phyloP scores from a whole-genome alignment of 192 early-diverging fungal genomes.

The Phlyctochytrium planicorne region DNA sequence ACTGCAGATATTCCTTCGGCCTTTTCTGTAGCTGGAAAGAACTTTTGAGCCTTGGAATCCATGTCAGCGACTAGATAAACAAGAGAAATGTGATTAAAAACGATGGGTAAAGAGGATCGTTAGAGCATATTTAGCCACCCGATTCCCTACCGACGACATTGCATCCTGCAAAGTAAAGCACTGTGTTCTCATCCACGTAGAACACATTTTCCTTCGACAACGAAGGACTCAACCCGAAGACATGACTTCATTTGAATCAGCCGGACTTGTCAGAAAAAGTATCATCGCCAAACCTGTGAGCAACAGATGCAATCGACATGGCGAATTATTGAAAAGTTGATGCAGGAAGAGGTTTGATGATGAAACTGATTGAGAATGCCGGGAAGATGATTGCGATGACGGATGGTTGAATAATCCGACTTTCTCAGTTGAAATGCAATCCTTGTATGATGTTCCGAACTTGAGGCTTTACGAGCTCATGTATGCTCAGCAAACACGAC shows the following conservation, averaged over 20 bases:
- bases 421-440: no score
- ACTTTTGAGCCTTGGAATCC: conserved; percentile 46
- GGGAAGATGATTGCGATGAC: no score
- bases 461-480: no score
- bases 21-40: conserved; percentile 37
- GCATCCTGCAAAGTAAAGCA: conserved; percentile 49
- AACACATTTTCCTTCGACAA: conserved; percentile 40
- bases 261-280: background rate
- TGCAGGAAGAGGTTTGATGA: no score
- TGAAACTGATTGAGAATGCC: no score
- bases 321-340: no score
- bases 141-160: conserved; percentile 42
- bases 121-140: background rate
- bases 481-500: no score
- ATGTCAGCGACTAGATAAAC: conserved; percentile 39
- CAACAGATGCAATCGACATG: conserved; percentile 33
- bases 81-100: background rate
- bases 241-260: conserved; percentile 32
- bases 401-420: no score
- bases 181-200: conserved; percentile 53
- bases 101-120: background rate
- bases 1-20: conserved; percentile 41
- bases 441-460: no score
- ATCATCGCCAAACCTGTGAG: conserved; percentile 16
- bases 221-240: conserved; percentile 41